Conservation (phyloP, 2,329 filamentous ascomycete species). For the Fonsecaea pugnacius region DNA sequence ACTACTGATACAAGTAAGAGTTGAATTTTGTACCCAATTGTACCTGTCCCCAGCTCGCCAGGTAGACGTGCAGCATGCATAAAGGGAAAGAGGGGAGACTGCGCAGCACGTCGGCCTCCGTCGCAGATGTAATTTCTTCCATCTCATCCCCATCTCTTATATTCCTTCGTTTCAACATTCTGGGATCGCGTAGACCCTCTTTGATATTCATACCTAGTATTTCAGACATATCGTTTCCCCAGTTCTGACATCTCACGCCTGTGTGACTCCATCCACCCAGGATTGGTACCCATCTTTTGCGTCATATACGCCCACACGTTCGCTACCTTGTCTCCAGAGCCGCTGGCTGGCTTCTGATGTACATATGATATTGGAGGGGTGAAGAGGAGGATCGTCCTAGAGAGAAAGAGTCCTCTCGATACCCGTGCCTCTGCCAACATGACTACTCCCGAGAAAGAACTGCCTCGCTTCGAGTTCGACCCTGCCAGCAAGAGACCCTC, state of each 20-base stretch:
- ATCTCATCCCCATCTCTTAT: neutral
- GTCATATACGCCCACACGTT: slow-evolving; percentile 15
- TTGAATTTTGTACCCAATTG: neutral
- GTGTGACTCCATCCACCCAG: neutral
- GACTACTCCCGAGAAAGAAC: slow-evolving; percentile 44
- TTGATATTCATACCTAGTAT: neutral
- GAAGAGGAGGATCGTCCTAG: neutral
- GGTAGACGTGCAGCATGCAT: slow-evolving; percentile 7
- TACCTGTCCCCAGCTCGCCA: neutral
- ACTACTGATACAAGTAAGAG: neutral
- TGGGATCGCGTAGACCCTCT: neutral
- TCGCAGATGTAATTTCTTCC: neutral
- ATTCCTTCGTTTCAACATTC: slow-evolving; percentile 12
- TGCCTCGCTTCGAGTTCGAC: slow-evolving; percentile 37
- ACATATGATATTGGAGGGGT: neutral
- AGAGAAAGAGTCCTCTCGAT: neutral
- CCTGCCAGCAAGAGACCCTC: slow-evolving; percentile 35
- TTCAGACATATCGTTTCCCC: slow-evolving; percentile 1
- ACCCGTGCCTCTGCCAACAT: slow-evolving; percentile 35
- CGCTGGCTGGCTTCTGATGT: slow-evolving; percentile 23
- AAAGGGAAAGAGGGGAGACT: slow-evolving; percentile 1
- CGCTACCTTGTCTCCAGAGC: slow-evolving; percentile 19
- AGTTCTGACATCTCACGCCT: neutral
- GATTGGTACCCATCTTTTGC: slow-evolving; percentile 1
- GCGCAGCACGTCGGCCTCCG: slow-evolving; percentile 11